Evolutionary conservation across 306 rosid species (phyloP).

Genomic region (Medicago ruthenica): DNA sequence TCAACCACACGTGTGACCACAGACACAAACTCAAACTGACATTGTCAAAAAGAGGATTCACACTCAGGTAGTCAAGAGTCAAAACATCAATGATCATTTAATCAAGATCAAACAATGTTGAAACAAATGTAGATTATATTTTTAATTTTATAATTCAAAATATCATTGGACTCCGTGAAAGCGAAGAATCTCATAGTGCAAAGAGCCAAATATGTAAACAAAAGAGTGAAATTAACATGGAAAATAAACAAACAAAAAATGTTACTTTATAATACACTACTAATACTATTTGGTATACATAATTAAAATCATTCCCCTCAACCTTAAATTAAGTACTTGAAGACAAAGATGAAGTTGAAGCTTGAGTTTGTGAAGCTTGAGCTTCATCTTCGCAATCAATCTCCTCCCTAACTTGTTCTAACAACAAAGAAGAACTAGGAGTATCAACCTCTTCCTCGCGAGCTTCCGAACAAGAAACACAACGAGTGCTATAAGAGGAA

Average conservation of each 20-base stretch:
- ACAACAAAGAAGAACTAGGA: slow-evolving; percentile 55
- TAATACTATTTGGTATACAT: slow-evolving; percentile 1
- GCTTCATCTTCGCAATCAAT: slow-evolving; percentile 32
- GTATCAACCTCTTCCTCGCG: slow-evolving; percentile 44
- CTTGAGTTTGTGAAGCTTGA: neutral
- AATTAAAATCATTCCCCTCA: too few species aligned
- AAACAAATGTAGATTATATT: neutral
- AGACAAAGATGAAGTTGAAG: neutral
- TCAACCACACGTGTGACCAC: slow-evolving; percentile 37
- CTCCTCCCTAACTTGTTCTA: slow-evolving; percentile 54
- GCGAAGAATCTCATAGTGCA: neutral
- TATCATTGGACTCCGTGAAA: neutral
- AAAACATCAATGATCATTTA: neutral
- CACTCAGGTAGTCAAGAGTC: too few species aligned
- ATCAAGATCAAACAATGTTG: neutral
- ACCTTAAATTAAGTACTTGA: slow-evolving; percentile 19
- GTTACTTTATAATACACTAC: slow-evolving; percentile 32
- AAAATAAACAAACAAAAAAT: slow-evolving; percentile 24
- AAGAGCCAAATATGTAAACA: too few species aligned
- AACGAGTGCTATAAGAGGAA: slow-evolving; percentile 55
- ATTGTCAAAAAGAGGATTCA: neutral
- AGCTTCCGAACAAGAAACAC: slow-evolving; percentile 55
- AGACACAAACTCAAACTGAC: slow-evolving; percentile 3
- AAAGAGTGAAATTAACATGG: neutral
- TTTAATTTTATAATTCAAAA: too few species aligned